Evolutionary conservation across 2,329 filamentous ascomycete species (phyloP).

Genomic region (Penicillium sp.): DNA sequence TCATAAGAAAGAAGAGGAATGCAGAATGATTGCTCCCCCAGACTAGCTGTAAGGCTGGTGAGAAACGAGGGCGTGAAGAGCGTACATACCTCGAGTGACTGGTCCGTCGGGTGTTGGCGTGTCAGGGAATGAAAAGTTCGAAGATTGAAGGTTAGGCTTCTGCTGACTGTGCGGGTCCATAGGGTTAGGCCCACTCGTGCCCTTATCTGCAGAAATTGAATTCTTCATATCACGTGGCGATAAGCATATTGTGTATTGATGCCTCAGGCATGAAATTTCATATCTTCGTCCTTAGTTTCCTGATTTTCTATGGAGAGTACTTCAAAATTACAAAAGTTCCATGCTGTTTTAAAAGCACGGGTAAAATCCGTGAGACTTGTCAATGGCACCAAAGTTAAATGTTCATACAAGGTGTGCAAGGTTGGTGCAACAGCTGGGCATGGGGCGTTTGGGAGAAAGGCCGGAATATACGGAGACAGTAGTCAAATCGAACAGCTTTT

Average conservation of each 20-base stretch:
- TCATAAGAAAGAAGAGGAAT: constrained; percentile 7
- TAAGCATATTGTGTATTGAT: neutral
- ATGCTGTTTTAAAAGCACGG: neutral
- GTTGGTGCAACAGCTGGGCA: constrained; percentile 1
- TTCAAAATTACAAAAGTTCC: neutral
- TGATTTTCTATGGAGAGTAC: no score
- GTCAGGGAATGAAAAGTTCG: constrained; percentile 21
- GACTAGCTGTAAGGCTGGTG: constrained; percentile 44
- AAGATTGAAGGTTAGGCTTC: constrained; percentile 20
- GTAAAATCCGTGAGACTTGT: neutral
- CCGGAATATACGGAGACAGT: constrained; percentile 18
- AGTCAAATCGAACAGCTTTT: constrained; percentile 25
- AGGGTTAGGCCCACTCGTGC: constrained; percentile 28
- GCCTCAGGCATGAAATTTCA: constrained; percentile 7
- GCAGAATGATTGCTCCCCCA: constrained; percentile 44
- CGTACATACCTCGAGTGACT: constrained; percentile 45
- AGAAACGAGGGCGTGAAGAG: constrained; percentile 19
- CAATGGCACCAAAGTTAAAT: neutral
- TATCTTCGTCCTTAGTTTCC: no score
- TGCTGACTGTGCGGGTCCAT: constrained; percentile 32
- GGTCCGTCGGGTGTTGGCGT: constrained; percentile 29
- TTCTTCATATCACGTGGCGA: constrained; percentile 22
- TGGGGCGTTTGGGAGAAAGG: neutral
- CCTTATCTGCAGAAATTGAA: constrained; percentile 26
- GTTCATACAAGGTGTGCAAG: constrained; percentile 13